Percentiles rank a stretch among this genome's conserved stretches.
phyloP scores from a whole-genome alignment of 139 green algal genomes.

The Chlorella sorokiniana region DNA sequence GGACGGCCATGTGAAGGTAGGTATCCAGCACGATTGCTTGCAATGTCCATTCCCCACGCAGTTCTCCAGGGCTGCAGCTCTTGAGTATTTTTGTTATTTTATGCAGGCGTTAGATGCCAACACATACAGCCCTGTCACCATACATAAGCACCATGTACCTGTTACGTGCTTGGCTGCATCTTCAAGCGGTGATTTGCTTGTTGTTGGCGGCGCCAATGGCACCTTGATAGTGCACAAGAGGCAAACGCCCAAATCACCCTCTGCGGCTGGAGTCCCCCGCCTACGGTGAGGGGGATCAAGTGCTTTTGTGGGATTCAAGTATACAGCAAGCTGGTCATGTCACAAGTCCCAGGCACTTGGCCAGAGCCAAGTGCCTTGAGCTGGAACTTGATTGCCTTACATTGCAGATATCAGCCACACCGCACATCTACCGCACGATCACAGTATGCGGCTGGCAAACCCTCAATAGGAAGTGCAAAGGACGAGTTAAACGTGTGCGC shows the following conservation, averaged over 20 bases:
- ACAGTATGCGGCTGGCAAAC: too few relatives aligned
- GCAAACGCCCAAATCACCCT: slow-evolving; percentile 34
- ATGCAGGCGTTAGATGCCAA: slow-evolving; percentile 87
- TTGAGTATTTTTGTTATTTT: not conserved
- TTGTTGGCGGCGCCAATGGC: slow-evolving; percentile 87
- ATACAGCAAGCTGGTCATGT: too few relatives aligned
- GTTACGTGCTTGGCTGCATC: slow-evolving; percentile 80
- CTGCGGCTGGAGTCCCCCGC: not conserved
- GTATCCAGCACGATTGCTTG: not conserved
- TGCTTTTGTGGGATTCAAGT: not conserved
- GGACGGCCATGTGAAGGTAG: slow-evolving; percentile 92
- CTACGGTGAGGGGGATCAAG: not conserved
- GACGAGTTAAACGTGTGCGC: too few relatives aligned
- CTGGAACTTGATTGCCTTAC: too few relatives aligned
- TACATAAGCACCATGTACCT: slow-evolving; percentile 79
- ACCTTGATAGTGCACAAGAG: slow-evolving; percentile 72
- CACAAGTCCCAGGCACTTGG: too few relatives aligned
- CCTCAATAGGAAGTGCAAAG: too few relatives aligned
- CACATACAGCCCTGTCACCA: slow-evolving; percentile 74
- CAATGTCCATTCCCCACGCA: not conserved
- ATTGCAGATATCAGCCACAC: too few relatives aligned
- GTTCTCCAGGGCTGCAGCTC: not conserved
- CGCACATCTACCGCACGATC: too few relatives aligned
- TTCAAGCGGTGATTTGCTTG: slow-evolving; percentile 72
- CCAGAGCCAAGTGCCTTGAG: too few relatives aligned